phyloP scores from a whole-genome alignment of 768 basidiomycete species.

The Solioccasus polychromus region DNA sequence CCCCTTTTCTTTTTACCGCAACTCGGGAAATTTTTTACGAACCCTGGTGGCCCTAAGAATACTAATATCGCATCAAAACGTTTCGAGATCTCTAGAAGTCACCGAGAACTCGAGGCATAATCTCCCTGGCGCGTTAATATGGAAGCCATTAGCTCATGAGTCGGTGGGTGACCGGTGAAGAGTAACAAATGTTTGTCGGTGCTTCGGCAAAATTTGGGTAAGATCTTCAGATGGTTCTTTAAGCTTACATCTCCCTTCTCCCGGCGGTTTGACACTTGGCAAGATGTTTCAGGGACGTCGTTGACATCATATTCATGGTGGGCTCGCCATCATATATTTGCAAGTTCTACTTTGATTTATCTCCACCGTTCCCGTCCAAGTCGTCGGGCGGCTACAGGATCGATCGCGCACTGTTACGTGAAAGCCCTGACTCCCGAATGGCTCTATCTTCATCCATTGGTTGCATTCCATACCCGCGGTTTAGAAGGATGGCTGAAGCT shows the following conservation, averaged over 20 bases:
- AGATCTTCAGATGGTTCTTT: slow-evolving; percentile 20
- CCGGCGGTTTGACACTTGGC: slow-evolving; percentile 21
- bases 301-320: slow-evolving; percentile 19
- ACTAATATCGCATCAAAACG: slow-evolving; percentile 3
- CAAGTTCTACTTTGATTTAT: slow-evolving; percentile 24
- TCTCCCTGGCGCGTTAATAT: slow-evolving; percentile 22
- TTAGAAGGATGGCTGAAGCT: slow-evolving; percentile 22
- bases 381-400: slow-evolving; percentile 8
- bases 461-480: slow-evolving; percentile 12
- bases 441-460: slow-evolving; percentile 16
- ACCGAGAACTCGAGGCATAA: slow-evolving; percentile 16
- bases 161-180: slow-evolving; percentile 12
- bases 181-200: slow-evolving; percentile 9
- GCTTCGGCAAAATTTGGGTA: slow-evolving; percentile 13
- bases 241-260: slow-evolving; percentile 21
- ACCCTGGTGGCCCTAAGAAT: slow-evolving; percentile 1
- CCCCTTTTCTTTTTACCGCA: not conserved
- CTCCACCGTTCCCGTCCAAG: slow-evolving; percentile 12
- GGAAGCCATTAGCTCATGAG: slow-evolving; percentile 18
- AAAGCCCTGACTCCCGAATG: slow-evolving; percentile 8
- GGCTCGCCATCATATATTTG: slow-evolving; percentile 21
- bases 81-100: slow-evolving; percentile 12
- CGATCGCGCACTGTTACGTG: slow-evolving; percentile 23
- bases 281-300: slow-evolving; percentile 22
- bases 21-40: not conserved